These are phyloP conservation scores for Nakazawaea wickerhamii DNA, from an alignment of 805 yeast species.

Conservation along the genomic window DNA sequence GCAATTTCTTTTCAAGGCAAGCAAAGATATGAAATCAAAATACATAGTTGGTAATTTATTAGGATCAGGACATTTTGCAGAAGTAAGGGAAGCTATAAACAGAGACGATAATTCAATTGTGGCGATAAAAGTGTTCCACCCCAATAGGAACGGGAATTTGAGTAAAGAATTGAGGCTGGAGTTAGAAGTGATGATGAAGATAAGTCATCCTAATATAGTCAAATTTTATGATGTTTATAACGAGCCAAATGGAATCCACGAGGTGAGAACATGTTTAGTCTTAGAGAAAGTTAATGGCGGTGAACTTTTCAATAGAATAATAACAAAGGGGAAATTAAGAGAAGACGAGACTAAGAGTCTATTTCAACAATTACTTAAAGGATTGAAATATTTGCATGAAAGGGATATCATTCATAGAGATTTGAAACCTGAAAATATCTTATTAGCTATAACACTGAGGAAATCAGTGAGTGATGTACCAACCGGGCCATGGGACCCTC, in stretches of 20 bases:
- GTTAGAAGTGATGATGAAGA: constrained; percentile 55
- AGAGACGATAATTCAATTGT: constrained; percentile 53
- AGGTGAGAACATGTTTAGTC: constrained; percentile 55
- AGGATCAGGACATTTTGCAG: constrained; percentile 78
- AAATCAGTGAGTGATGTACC: constrained; percentile 11
- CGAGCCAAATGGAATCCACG: constrained; percentile 43
- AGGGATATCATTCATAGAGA: constrained; percentile 94
- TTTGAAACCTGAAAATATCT: constrained; percentile 86
- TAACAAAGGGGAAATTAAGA: constrained; percentile 54
- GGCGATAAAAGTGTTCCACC: constrained; percentile 68
- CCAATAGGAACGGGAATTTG: constrained; percentile 26
- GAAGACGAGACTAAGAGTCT: constrained; percentile 60
- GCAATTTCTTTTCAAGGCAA: constrained; percentile 17
- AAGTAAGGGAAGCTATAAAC: constrained; percentile 65
- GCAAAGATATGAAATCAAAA: constrained; percentile 16
- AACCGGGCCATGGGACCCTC: constrained; percentile 51
- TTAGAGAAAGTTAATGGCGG: constrained; percentile 72
- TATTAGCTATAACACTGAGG: constrained; percentile 45
- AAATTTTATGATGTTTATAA: constrained; percentile 49
- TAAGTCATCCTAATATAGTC: constrained; percentile 69
- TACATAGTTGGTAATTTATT: constrained; percentile 52
- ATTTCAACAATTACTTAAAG: constrained; percentile 47
- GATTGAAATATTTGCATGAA: constrained; percentile 81
- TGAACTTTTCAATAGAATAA: constrained; percentile 68
- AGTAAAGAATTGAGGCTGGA: constrained; percentile 50